Percentiles rank a stretch among this genome's conserved stretches.
Evolutionary conservation across 306 rosid species (phyloP).

Genomic region (Comarum palustre): DNA sequence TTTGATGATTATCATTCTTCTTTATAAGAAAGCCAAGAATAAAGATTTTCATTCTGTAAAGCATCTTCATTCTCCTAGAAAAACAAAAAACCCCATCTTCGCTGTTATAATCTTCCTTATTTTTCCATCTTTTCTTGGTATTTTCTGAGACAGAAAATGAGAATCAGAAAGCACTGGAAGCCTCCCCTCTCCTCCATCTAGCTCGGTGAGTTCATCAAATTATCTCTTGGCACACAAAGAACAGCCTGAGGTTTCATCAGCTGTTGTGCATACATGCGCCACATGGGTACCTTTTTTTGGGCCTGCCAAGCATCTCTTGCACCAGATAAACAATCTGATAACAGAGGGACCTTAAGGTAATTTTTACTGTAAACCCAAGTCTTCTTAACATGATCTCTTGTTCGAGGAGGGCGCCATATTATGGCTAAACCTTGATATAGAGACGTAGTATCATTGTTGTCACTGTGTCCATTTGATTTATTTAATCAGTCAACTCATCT

Average conservation of each 20-base stretch:
- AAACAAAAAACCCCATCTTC: not conserved
- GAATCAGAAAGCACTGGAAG: not conserved
- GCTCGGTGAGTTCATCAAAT: conserved; percentile 11
- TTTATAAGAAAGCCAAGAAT: not conserved
- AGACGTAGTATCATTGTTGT: not conserved
- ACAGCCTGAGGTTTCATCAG: conserved; percentile 17
- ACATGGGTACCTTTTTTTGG: not conserved
- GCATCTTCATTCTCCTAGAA: not conserved
- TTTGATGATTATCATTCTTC: not conserved
- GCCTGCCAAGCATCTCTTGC: not conserved
- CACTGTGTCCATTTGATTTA: not conserved
- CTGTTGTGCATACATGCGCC: conserved; percentile 6
- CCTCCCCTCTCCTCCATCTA: conserved; percentile 6
- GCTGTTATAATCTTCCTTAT: not conserved
- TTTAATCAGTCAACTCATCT: not conserved
- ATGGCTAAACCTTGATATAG: conserved; percentile 5
- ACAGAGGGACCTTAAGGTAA: conserved; percentile 1
- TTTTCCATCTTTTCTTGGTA: not conserved
- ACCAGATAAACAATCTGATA: not conserved
- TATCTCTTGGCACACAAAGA: not conserved
- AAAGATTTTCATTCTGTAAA: not conserved
- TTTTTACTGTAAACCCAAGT: not conserved
- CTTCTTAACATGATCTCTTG: not conserved
- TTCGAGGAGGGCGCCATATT: not conserved
- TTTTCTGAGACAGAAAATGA: conserved; percentile 4